Evolutionary conservation across 768 basidiomycete species (phyloP), one percentile per base, ranked within the genome.

Genomic region (Phylloporus sp.): DNA sequence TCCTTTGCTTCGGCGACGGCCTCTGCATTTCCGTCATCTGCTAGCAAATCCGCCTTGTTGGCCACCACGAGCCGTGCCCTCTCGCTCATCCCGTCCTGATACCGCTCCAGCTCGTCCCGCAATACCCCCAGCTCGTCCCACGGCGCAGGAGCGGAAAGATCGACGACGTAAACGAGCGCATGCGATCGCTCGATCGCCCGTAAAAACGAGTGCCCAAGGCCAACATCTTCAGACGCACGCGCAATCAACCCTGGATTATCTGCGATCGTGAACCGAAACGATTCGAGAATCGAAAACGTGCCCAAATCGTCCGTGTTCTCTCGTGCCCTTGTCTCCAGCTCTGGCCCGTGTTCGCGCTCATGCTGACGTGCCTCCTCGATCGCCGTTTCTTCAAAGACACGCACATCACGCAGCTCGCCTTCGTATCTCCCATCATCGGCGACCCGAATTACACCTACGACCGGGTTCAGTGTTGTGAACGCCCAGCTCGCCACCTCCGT

Each of bases 211-310:
- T 97, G 93, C 0, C 95, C 97, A 2, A 98, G 79, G 4, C 95
- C 97, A 44, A 92, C 84, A 65, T 95, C 90, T 61, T 91, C 84
- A 3, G 91, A 89, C 3, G 94, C 90, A 13, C 80, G 76, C 9
- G 82, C 79, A 50, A 98, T 85, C 40, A 98, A 82, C 8, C 97
- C 97, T 0, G 97, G 97, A 64, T 97, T 98, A 71, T 99, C 97
- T 32, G 94, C 91, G 58, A 99, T 85, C 13, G 93, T 97, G 76
- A 98, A 97, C 10, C 97, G 81, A 67, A 91, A 86, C 5, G 75
- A 71, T 69, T 98, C 95, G 38, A 75, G 74, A 28, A 80, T 59
- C 60, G 85, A 80, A 53, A 85, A 86, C 32, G 71, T 70, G 59
- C 80, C 60, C 11, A 69, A 55, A 39, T 58, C 52, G 9, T 54